Percentiles rank a stretch among this genome's conserved stretches.
These are phyloP conservation scores for Clitocybe nebularis DNA, from an alignment of 1,284 basidiomycete species.

Conservation along the genomic window DNA sequence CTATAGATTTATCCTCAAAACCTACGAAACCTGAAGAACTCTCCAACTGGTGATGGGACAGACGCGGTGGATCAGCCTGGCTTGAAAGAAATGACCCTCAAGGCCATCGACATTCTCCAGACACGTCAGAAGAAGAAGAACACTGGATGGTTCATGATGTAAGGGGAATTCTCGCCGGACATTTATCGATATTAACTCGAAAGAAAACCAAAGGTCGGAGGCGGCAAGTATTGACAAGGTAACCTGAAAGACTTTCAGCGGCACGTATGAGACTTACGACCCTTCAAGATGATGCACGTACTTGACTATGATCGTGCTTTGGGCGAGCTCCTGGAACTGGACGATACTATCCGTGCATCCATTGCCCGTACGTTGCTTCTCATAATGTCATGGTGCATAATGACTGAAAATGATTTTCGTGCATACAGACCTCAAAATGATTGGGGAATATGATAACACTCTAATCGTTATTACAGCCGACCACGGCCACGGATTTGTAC, in stretches of 20 bases:
- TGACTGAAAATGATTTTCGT: not conserved
- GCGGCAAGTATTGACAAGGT: slow-evolving; percentile 41
- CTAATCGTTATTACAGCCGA: slow-evolving; percentile 40
- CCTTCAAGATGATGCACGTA: slow-evolving; percentile 39
- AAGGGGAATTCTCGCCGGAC: no score
- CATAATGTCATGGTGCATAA: not conserved
- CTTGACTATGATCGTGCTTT: slow-evolving; percentile 41
- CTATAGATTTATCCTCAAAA: slow-evolving; percentile 32
- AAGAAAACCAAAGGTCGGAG: slow-evolving; percentile 28
- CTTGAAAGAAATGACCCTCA: slow-evolving; percentile 41
- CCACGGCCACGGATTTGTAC: slow-evolving; percentile 34
- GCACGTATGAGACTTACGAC: not conserved
- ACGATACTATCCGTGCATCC: slow-evolving; percentile 37
- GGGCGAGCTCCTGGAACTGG: slow-evolving; percentile 38
- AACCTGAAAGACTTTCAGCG: not conserved
- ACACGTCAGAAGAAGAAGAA: slow-evolving; percentile 29
- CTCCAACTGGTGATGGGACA: slow-evolving; percentile 35
- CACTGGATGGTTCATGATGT: slow-evolving; percentile 41
- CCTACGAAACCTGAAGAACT: slow-evolving; percentile 31
- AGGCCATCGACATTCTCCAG: slow-evolving; percentile 40
- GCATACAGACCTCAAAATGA: slow-evolving; percentile 32
- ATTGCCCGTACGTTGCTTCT: slow-evolving; percentile 30
- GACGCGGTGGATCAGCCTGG: slow-evolving; percentile 40
- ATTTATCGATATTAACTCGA: no score
- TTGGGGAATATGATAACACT: slow-evolving; percentile 36